These are phyloP conservation scores for Rhododendron griersonianum DNA, from an alignment of 148 eudicot species.

Conservation along the genomic window DNA sequence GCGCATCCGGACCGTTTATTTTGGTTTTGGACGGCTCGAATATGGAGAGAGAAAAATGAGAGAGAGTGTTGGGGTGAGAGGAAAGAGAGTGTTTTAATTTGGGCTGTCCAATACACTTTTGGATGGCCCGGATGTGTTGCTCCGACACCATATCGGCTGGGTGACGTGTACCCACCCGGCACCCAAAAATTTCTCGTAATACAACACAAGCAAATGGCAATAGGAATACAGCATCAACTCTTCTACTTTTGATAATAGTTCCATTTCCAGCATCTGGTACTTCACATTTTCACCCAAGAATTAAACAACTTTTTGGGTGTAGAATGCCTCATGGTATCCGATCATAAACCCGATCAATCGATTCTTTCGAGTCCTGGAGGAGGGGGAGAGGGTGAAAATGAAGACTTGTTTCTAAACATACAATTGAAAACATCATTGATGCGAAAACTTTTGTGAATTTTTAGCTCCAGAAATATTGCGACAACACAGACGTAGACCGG, in stretches of 20 bases:
- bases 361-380: background rate
- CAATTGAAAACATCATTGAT: background rate
- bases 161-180: no score
- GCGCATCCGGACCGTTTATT: no score
- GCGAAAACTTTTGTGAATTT: background rate
- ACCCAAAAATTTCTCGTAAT: no score
- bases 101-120: no score
- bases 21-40: no score
- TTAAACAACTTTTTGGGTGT: background rate
- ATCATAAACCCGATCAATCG: background rate
- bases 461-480: background rate
- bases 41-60: no score
- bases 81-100: no score
- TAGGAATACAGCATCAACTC: background rate
- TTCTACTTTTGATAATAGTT: no score
- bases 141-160: no score
- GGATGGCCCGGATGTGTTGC: no score
- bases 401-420: no score
- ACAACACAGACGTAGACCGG: background rate
- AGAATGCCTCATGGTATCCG: background rate
- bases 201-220: background rate
- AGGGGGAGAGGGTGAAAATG: background rate
- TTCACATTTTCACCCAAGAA: background rate
- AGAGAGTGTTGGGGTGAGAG: no score
- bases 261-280: background rate